Conservation (phyloP, 371 early-diverging fungal genomes). For the Funneliformis caledonium region DNA sequence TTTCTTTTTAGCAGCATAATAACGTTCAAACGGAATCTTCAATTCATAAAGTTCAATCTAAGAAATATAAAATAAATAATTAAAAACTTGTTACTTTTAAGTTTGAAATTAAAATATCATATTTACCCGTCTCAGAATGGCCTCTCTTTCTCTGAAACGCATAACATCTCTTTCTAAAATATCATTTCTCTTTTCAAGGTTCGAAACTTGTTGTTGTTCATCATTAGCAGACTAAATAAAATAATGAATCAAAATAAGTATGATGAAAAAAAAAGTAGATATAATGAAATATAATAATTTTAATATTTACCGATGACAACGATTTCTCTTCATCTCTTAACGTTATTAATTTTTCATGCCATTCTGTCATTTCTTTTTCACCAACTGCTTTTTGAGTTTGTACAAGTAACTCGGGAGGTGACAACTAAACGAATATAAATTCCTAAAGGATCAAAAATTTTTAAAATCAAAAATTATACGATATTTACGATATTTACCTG, state of each 20-base stretch:
- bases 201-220: constrained; percentile 57
- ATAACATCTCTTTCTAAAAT: constrained; percentile 75
- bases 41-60: constrained; percentile 58
- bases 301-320: constrained; percentile 51
- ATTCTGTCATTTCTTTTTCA: constrained; percentile 60
- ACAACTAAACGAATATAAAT: constrained; percentile 51
- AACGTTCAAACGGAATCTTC: constrained; percentile 66
- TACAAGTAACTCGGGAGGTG: constrained; percentile 72
- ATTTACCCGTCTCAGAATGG: constrained; percentile 51
- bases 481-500: constrained; percentile 52
- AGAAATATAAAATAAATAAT: background rate
- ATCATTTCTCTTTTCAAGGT: constrained; percentile 63
- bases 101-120: background rate
- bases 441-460: background rate
- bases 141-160: constrained; percentile 73
- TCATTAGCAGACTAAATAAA: constrained; percentile 55
- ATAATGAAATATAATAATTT: background rate
- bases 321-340: constrained; percentile 66
- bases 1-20: constrained; percentile 61
- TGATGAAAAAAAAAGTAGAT: no score
- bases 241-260: background rate
- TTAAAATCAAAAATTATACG: background rate
- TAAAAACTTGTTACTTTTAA: no score
- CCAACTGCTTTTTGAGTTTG: constrained; percentile 90
- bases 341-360: constrained; percentile 71